Evolutionary conservation across 306 rosid species (phyloP), one percentile per base, ranked within the genome.

Genomic region (Vigna trinervia): DNA sequence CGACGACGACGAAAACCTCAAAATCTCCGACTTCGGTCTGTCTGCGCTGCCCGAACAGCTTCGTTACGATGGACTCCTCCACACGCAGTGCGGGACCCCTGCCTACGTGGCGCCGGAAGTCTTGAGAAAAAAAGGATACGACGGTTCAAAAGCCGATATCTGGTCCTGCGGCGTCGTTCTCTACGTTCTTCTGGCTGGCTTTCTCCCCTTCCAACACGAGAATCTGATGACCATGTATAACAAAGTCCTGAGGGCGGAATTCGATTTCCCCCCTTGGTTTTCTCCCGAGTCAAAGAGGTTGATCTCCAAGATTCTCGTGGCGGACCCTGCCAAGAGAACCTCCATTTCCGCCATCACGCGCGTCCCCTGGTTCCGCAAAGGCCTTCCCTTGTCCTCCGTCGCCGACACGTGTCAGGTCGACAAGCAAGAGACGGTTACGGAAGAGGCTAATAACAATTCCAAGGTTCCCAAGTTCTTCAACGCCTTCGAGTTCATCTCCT

Each of bases 71-170:
- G 97, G 96, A 0, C 86, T 90, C 48, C 79, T 92, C 23, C 97
- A 92, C 83, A 92, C 96, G 6, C 90, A 80, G 92, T 92, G 97
- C n/a, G 97, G 97, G 3, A 92, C 97, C 38, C 96, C 97, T 12
- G 93, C 97, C 5, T 90, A 92, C 74, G 89, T 92, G 72, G 93
- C 97, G 4, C 97, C 96, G 8, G 96, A 90, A 34, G 90, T 92
- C 0, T 60, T 92, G 20, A 75, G 86, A 46, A 85, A 83, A 71
- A 92, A 81, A 48, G 97, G 97, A 0, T 92, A 92, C 71, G 91
- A 92, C 32, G 97, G 97, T 0, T 69, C 96, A 0, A 87, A 74
- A 60, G 85, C 96, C 1, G 96, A 92, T 66, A 85, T 82, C 1
- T 92, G 97, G 97, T 92, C 97, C 1, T 92, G 97, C 47, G 97